Percentiles rank a stretch among this genome's conserved stretches.
Conservation (phyloP, 192 early-diverging fungal genomes). For the Coemansia sp. region DNA sequence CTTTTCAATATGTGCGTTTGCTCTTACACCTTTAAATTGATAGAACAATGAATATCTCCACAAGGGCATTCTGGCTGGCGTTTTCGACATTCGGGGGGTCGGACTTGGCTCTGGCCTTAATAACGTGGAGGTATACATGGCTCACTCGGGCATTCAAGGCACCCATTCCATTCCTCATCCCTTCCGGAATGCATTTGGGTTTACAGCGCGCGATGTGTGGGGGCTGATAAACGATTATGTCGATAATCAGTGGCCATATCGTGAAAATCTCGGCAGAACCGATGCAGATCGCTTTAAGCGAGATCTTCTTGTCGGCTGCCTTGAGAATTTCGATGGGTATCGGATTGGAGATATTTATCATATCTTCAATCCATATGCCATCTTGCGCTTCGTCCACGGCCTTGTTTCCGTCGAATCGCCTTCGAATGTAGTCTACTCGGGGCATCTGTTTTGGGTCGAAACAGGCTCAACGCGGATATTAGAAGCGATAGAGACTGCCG, state of each 20-base stretch:
- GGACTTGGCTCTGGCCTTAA: slow-evolving; percentile 14
- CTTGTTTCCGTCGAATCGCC: not conserved
- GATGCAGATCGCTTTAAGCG: not conserved
- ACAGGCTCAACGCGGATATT: not conserved
- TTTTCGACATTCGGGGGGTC: not conserved
- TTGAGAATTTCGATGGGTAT: slow-evolving; percentile 6
- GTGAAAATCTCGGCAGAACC: not conserved
- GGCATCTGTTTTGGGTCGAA: not conserved
- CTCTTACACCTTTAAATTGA: not conserved
- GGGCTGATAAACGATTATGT: not conserved
- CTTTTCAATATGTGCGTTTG: not conserved
- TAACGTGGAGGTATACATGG: slow-evolving; percentile 4
- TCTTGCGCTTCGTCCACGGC: not conserved
- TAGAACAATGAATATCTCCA: slow-evolving; percentile 7
- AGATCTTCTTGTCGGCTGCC: not conserved
- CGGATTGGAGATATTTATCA: not conserved
- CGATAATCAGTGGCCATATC: not conserved
- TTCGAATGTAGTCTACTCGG: not conserved
- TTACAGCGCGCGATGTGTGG: slow-evolving; percentile 5
- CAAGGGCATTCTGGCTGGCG: slow-evolving; percentile 5
- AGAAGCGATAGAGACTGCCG: not conserved
- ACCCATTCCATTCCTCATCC: not conserved
- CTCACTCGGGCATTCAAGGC: not conserved
- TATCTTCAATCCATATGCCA: not conserved
- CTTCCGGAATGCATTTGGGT: slow-evolving; percentile 11